Conservation (phyloP, 305 asterid species). For the Fraxinus paxiana region DNA sequence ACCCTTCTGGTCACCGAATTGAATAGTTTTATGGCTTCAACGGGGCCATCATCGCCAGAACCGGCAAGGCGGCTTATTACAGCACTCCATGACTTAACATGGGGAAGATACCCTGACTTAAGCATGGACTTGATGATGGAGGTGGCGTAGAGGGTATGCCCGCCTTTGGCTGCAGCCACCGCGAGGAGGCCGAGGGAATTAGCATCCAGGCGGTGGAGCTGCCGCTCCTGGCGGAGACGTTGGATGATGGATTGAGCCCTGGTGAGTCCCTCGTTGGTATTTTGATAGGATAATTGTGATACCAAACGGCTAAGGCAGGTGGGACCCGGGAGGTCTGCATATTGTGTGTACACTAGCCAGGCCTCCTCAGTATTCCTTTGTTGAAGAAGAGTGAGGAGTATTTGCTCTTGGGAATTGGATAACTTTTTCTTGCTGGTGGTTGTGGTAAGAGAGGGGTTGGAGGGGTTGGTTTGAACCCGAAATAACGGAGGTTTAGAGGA, state of each 20-base stretch:
- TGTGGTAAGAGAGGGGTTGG: constrained; percentile 27
- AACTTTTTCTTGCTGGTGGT: constrained; percentile 21
- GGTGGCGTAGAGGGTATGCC: constrained; percentile 73
- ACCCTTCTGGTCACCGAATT: constrained; percentile 48
- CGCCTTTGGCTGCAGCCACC: constrained; percentile 78
- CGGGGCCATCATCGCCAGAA: constrained; percentile 77
- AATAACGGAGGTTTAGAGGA: constrained; percentile 35
- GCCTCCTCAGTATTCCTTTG: constrained; percentile 81
- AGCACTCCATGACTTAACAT: constrained; percentile 94
- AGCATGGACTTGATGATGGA: constrained; percentile 86
- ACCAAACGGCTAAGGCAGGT: constrained; percentile 94
- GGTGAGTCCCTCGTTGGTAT: constrained; percentile 52
- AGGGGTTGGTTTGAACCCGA: constrained; percentile 32
- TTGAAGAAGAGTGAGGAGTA: constrained; percentile 64
- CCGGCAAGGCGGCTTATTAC: constrained; percentile 68
- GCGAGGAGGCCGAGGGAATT: constrained; percentile 91
- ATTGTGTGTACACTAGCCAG: constrained; percentile 58
- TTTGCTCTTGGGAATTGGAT: constrained; percentile 39
- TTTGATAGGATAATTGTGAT: constrained; percentile 69
- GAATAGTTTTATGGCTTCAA: constrained; percentile 68
- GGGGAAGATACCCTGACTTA: constrained; percentile 81
- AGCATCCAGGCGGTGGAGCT: constrained; percentile 89
- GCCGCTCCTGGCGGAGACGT: constrained; percentile 68
- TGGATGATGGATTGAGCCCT: constrained; percentile 83
- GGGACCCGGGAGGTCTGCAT: constrained; percentile 55